Evolutionary conservation across 495 filamentous ascomycete species (phyloP).

Genomic region (Trichoderma erinaceum): DNA sequence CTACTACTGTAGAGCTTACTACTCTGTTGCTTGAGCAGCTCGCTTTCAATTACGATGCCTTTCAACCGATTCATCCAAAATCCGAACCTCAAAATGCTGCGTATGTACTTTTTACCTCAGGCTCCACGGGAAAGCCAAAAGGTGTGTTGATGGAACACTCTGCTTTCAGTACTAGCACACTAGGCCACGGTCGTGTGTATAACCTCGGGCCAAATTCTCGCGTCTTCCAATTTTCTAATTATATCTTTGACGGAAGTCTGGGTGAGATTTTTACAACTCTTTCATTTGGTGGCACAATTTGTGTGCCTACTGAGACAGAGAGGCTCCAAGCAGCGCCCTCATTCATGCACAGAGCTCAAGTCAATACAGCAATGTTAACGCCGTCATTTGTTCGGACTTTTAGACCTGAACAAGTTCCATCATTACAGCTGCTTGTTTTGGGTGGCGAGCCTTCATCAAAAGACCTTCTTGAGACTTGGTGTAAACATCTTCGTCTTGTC

Average conservation of each 20-base stretch:
- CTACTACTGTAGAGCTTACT: background rate
- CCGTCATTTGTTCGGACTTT: constrained; percentile 43
- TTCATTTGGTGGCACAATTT: constrained; percentile 25
- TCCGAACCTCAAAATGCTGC: constrained; percentile 28
- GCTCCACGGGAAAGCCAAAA: constrained; percentile 47
- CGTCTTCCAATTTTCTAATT: constrained; percentile 49
- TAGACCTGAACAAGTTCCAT: constrained; percentile 7
- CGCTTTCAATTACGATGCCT: background rate
- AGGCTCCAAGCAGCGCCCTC: constrained; percentile 16
- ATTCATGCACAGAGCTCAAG: constrained; percentile 9
- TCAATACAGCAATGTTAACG: constrained; percentile 27
- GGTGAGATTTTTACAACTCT: constrained; percentile 50
- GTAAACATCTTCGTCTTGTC: constrained; percentile 24
- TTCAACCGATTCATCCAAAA: background rate
- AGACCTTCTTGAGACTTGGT: constrained; percentile 14
- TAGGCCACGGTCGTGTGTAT: constrained; percentile 25
- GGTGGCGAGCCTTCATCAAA: constrained; percentile 5
- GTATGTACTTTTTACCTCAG: constrained; percentile 36
- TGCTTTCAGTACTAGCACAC: constrained; percentile 8
- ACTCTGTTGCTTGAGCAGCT: constrained; percentile 11
- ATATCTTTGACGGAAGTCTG: constrained; percentile 50
- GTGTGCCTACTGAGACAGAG: constrained; percentile 17
- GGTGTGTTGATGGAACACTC: constrained; percentile 18
- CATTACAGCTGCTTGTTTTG: background rate
- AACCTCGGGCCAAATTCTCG: constrained; percentile 34